Conservation (phyloP, 768 basidiomycete species). For the Xerocomellus amylosporus region DNA sequence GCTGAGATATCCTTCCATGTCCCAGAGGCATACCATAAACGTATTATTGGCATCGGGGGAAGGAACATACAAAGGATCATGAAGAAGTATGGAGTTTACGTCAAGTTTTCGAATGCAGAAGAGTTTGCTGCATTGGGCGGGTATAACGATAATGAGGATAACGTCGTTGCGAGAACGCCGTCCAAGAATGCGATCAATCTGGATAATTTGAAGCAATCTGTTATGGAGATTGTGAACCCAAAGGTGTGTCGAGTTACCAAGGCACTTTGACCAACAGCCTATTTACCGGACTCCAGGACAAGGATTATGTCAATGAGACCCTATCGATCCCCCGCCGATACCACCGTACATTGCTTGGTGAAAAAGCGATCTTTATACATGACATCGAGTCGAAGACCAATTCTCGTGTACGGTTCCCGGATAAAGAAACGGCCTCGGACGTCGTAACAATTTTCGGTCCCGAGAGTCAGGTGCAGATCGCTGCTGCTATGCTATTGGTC, state of each 20-base stretch:
- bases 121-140: slow-evolving; percentile 94
- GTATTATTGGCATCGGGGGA: slow-evolving; percentile 97
- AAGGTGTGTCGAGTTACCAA: slow-evolving; percentile 55
- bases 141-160: slow-evolving; percentile 96
- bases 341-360: slow-evolving; percentile 91
- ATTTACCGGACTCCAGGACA: slow-evolving; percentile 58
- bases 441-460: slow-evolving; percentile 96
- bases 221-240: slow-evolving; percentile 96
- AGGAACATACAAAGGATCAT: slow-evolving; percentile 98
- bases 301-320: slow-evolving; percentile 93
- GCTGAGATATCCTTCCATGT: slow-evolving; percentile 99
- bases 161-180: slow-evolving; percentile 96
- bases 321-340: slow-evolving; percentile 92
- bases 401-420: slow-evolving; percentile 87
- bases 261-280: background rate
- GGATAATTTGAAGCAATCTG: slow-evolving; percentile 91
- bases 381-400: slow-evolving; percentile 98
- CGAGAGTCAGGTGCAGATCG: slow-evolving; percentile 95
- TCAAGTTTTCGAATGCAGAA: slow-evolving; percentile 98
- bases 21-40: slow-evolving; percentile 96
- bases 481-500: slow-evolving; percentile 92
- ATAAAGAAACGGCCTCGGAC: slow-evolving; percentile 92
- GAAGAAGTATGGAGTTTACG: slow-evolving; percentile 99
- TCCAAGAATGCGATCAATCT: slow-evolving; percentile 96
- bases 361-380: slow-evolving; percentile 95